Conservation (phyloP, 805 yeast species). For the Wickerhamomyces kurtzmanii region DNA sequence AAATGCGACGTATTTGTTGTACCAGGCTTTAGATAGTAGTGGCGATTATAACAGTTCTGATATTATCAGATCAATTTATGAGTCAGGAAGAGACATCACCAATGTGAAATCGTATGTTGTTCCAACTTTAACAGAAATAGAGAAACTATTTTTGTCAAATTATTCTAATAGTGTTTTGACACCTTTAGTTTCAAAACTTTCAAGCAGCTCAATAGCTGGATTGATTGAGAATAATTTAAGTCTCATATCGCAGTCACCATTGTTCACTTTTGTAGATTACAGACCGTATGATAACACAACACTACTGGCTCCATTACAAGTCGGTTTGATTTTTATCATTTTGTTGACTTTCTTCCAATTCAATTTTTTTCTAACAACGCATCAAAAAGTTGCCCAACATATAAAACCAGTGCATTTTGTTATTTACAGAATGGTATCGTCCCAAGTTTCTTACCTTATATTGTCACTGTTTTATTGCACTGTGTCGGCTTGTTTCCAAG, state of each 20-base stretch:
- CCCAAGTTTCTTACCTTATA: conserved; percentile 45
- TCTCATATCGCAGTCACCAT: conserved; percentile 23
- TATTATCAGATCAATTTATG: conserved; percentile 36
- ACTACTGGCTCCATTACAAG: conserved; percentile 58
- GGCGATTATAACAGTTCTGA: conserved; percentile 26
- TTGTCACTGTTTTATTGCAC: conserved; percentile 48
- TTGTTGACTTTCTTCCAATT: conserved; percentile 68
- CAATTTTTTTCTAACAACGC: conserved; percentile 44
- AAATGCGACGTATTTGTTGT: conserved; percentile 30
- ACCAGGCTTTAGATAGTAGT: conserved; percentile 7
- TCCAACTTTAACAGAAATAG: conserved; percentile 31
- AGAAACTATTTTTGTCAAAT: conserved; percentile 15
- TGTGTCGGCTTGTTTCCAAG: conserved; percentile 60
- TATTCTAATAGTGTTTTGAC: conserved; percentile 14
- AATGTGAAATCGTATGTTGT: conserved; percentile 34
- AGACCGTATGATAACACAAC: conserved; percentile 42
- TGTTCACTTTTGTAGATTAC: conserved; percentile 29
- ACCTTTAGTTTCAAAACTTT: conserved; percentile 17
- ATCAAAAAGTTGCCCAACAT: conserved; percentile 35
- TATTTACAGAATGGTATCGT: conserved; percentile 38
- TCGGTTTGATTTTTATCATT: conserved; percentile 65
- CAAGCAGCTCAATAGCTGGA: conserved; percentile 13
- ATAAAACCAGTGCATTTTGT: conserved; percentile 35
- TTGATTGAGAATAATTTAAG: conserved; percentile 14
- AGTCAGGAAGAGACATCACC: conserved; percentile 54